These are phyloP conservation scores for Cladosporium sp. DNA, from an alignment of 2,329 filamentous ascomycete species.

Conservation along the genomic window DNA sequence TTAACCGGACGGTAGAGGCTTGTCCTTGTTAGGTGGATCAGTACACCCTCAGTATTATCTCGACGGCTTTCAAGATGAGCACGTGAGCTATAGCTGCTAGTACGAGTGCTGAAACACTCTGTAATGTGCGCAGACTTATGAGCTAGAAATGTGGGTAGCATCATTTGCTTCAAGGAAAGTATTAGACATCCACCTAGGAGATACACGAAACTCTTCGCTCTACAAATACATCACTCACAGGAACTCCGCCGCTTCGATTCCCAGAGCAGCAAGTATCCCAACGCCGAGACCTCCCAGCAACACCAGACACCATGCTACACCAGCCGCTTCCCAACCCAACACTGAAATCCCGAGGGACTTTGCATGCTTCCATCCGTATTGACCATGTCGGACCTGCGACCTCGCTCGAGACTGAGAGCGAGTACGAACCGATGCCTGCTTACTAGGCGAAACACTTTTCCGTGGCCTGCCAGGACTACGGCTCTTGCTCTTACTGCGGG, in stretches of 20 bases:
- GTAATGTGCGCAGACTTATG: no score
- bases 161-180: no score
- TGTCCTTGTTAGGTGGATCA: no score
- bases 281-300: neutral
- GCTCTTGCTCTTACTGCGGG: conserved; percentile 4
- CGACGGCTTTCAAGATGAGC: no score
- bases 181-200: no score
- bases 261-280: neutral
- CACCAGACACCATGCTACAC: conserved; percentile 3
- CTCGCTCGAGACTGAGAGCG: conserved; percentile 5
- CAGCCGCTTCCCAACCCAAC: conserved; percentile 4
- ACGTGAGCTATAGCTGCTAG: no score
- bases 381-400: neutral
- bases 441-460: conserved; percentile 2
- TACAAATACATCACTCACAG: neutral
- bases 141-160: no score
- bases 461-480: neutral
- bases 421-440: neutral
- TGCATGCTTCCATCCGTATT: neutral
- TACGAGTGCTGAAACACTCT: no score
- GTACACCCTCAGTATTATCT: no score
- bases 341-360: neutral
- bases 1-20: no score
- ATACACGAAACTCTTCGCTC: neutral
- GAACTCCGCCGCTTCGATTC: neutral